Evolutionary conservation across 2,329 filamentous ascomycete genomes (phyloP), one percentile per base, ranked within the genome.

Genomic region (Ilyonectria destructans): DNA sequence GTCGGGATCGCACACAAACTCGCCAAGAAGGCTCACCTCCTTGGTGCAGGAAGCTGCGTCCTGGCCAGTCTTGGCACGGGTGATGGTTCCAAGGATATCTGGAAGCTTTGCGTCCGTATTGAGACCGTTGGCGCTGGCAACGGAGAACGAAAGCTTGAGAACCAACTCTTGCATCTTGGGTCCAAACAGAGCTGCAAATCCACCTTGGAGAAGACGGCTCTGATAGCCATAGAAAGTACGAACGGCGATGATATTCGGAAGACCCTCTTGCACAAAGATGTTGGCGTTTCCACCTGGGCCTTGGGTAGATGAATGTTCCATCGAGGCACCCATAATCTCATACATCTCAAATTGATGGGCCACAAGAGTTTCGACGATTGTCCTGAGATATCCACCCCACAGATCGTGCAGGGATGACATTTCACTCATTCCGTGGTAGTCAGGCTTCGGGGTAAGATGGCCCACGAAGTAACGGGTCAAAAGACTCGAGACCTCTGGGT

Each of bases 401-500:
- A 87, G 79, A 68, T 86, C 84, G 61, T 88, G 85, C 1, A 88
- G 73, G 9, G 77, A 75, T 1, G 80, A 80, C 19, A 88, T 76
- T 9, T 87, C 85, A 0, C 80, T 75, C 17, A 77, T 80, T 15
- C 77, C 76, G n/a, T 82, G 80, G 56, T 83, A 86, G 49, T 87
- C 82, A 0, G 86, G 85, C 75, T 88, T 87, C 1, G 83, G 81
- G 0, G 84, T 83, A 13, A 88, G 71, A 26, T 87, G 84, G 0
- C 86, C 86, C 9, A 88, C 83, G 60, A 87, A 87, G 71, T 88
- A 88, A 48, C 87, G 87, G 1, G 85, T 86, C 4, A 88, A 74
- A 2, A 88, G 80, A 72, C 85, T 87, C 5, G 82, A 79, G 0
- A 88, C 86, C 71, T 88, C 86, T 0, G 86, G 85, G 58, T 88